These are phyloP conservation scores for Metschnikowia proteae DNA, from an alignment of 805 yeast species.

Conservation along the genomic window DNA sequence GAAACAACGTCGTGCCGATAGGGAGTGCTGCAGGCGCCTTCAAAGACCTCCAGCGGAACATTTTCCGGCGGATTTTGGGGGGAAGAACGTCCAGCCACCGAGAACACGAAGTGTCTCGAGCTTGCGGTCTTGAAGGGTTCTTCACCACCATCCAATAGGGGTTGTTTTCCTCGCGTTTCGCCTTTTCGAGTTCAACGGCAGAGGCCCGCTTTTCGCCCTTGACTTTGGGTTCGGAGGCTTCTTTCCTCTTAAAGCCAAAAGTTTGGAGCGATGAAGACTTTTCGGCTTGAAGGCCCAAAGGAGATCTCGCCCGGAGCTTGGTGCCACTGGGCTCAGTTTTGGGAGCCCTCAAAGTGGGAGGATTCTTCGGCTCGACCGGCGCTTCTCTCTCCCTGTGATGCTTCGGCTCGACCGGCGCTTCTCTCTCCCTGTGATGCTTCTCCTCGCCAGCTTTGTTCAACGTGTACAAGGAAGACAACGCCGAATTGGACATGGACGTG, in stretches of 20 bases:
- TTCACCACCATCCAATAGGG: conserved; percentile 34
- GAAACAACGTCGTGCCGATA: conserved; percentile 72
- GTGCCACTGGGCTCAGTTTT: background rate
- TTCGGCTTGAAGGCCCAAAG: background rate
- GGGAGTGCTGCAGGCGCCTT: conserved; percentile 94
- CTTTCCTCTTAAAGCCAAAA: background rate
- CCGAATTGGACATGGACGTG: conserved; percentile 28
- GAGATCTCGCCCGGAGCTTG: background rate
- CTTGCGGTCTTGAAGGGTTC: conserved; percentile 69
- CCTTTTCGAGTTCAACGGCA: conserved; percentile 10
- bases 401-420: too few species aligned
- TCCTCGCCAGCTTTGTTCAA: conserved; percentile 27
- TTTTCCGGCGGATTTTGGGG: conserved; percentile 54
- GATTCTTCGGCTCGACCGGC: too few species aligned
- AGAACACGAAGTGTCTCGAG: conserved; percentile 20
- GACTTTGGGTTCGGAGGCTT: background rate
- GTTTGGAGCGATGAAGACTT: background rate
- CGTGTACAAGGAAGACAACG: conserved; percentile 36
- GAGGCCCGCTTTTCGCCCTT: conserved; percentile 10
- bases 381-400: background rate
- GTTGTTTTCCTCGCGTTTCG: conserved; percentile 14
- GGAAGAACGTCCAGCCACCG: conserved; percentile 94
- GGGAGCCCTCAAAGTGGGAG: background rate
- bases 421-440: background rate
- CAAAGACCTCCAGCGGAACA: conserved; percentile 89